Evolutionary conservation across 441 rosid genomes (phyloP), one percentile per base, ranked within the genome.

Genomic region (Brassica hybrid): DNA sequence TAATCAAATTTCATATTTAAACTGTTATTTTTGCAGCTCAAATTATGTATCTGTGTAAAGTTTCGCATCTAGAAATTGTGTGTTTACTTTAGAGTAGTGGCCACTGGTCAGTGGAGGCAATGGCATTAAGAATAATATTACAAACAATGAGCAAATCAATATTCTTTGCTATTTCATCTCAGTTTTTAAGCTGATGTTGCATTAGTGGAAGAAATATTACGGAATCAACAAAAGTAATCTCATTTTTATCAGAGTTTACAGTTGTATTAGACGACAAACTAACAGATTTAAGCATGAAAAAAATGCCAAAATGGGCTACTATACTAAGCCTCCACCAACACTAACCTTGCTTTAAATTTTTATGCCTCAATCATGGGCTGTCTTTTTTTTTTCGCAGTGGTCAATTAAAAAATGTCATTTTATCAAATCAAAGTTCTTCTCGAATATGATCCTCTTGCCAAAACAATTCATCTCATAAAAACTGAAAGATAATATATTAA

Each of bases 321-420:
- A 64, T 17, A 66, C 77, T 72, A 78, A 78, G 65, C 77, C 69
- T 72, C 81, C 77, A 78, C 73, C 73, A 78, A 72, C 73, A 78
- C 77, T 72, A 78, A 72, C 16, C 32, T 78, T 72, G 48, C 77
- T 67, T 66, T 48, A 67, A 32, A 18, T 77, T 57, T 61, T 30
- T 14, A 65, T 72, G 81, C 73, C 56, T 71, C 76, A 65, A 66
- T 72, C 73, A 72, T 77, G 81, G 76, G 73, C 63, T 77, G 23
- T 21, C 76, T 10, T 8, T 38, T 41, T 41, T 21, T 59, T 62
- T 27, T 16, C 71, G 75, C 13, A 71, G 17, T 76, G 70, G 66
- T 45, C 72, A 45, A 54, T 30, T 41, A 59, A 66, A 66, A 56
- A 38, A 27, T 72, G 45, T 65, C 41, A 57, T 77, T 57, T 45